Base-by-base conservation (phyloP, 768 basidiomycete species). In the Xerocomus spinulosus region DNA sequence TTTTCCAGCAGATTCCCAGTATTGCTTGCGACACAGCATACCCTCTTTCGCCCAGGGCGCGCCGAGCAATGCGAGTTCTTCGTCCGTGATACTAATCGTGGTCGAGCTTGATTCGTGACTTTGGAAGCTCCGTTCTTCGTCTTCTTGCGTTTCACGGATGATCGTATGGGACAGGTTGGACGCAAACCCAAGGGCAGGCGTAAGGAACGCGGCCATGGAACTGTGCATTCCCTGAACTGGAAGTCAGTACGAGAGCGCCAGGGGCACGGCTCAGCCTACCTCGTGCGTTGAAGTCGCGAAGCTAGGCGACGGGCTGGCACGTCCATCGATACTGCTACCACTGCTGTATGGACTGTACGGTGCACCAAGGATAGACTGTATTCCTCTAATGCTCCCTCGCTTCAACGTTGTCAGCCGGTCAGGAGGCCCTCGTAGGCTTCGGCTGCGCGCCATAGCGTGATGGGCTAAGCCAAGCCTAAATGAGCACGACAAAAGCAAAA, bases 41-140 rank as follows among this genome's bases (percentile, higher is more conserved):
- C 96, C 96, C 67, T 99, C 96, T 68, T 99, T 99, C 0, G 96
- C 96, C 95, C 95, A 99, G 0, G 96, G 96, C 5, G 96, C 84
- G 14, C 96, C 96, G 14, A 96, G 81, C 30, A 98, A 73, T 2
- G 95, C 95, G 12, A 99, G 76, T 68, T 96, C 92, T 67, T 98
- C 96, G 58, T 98, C 95, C 7, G 87, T 83, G 50, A 97, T 91
- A 43, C 91, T 92, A 57, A 89, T 85, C 28, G 77, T 81, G 1
- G 85, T 87, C 23, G 85, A 84, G 24, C 63, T 69, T 5, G 88
- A 82, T 32, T 74, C 78, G 17, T 76, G 75, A 62, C 85, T 90
- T 29, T 74, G 72, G 18, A 80, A 60, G 53, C 88, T 90, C 43
- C 79, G 80, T 46, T 80, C 78, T 56, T 94, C 91, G 56, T 85